Conservation (phyloP, 108 stramenopile species). For the Cyclotella choctawhatcheeana region DNA sequence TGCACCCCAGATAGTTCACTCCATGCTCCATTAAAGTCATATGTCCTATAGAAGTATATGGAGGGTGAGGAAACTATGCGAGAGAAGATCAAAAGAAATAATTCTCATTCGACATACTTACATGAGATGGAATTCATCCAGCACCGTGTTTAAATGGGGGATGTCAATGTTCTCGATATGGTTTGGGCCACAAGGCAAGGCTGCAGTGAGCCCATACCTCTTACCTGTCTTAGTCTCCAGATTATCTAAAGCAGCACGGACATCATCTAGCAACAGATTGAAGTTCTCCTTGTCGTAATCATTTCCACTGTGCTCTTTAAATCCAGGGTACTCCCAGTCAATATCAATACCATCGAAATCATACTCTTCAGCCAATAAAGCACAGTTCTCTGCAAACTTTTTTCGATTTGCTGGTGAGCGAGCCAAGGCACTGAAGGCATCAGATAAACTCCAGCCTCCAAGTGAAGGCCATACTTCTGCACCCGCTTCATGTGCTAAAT, state of each 20-base stretch:
- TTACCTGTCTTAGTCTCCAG: constrained; percentile 39
- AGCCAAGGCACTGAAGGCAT: constrained; percentile 36
- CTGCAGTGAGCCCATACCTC: constrained; percentile 52
- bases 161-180: constrained; percentile 51
- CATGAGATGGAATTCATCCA: constrained; percentile 48
- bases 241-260: constrained; percentile 38
- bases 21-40: constrained; percentile 54
- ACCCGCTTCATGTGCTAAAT: constrained; percentile 22
- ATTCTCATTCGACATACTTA: too few species aligned
- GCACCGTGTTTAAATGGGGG: constrained; percentile 29
- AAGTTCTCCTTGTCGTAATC: constrained; percentile 42
- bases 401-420: constrained; percentile 10
- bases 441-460: constrained; percentile 44
- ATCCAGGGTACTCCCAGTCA: constrained; percentile 55
- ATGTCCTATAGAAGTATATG: not conserved
- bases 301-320: constrained; percentile 45
- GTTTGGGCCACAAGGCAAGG: constrained; percentile 50
- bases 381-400: constrained; percentile 37
- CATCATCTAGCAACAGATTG: constrained; percentile 49
- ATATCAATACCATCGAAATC: constrained; percentile 48
- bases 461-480: constrained; percentile 39
- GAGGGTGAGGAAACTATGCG: not conserved
- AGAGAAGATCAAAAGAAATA: too few species aligned
- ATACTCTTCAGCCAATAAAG: constrained; percentile 23
- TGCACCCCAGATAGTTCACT: constrained; percentile 33